Evolutionary conservation across 345 rosid genomes (phyloP), one percentile per base, ranked within the genome.

Genomic region (Microcos paniculata): DNA sequence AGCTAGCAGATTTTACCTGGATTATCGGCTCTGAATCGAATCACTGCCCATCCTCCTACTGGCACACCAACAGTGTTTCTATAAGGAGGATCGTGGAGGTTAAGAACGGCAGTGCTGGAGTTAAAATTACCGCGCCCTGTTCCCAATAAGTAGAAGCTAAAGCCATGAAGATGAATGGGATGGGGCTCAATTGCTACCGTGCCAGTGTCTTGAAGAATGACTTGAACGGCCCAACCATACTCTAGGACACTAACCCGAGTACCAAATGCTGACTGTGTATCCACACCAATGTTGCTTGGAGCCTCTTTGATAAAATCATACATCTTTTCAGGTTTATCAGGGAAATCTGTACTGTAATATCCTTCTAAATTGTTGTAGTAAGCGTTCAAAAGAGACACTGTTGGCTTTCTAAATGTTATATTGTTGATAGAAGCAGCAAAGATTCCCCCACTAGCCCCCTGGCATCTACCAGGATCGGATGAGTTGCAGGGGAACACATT

Each of bases 41-140:
- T 81, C 43, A 84, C 97, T 48, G 92, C 89, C 94, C 94, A 91
- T 52, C 96, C 96, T 30, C 94, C 96, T 23, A 84, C 90, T 4
- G 80, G 80, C 6, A 78, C 76, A 3, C 65, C 71, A 18, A 71
- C 72, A 0, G 80, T 78, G 68, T 78, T 73, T 11, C 72, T 42
- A 38, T 45, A 28, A 2, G 73, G 77, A n/a, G 74, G 80, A 59
- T 73, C 73, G 6, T 31, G 0, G 8, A 71, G 28, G 38, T 48
- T 51, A 15, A 64, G 67, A 33, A 28, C 3, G 7, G 30, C 67
- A 38, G 58, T 64, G 38, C 31, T 19, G 56, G 80, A 31, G 26
- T 72, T 59, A 13, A 76, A 58, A 33, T 76, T 80, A 28, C 77
- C 74, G 21, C 71, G 24, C 10, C 70, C 77, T 30, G 70, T 48